Evolutionary conservation across 2,329 filamentous ascomycete species (phyloP), one percentile per base, ranked within the genome.

Genomic region (Claviceps humidiphila): DNA sequence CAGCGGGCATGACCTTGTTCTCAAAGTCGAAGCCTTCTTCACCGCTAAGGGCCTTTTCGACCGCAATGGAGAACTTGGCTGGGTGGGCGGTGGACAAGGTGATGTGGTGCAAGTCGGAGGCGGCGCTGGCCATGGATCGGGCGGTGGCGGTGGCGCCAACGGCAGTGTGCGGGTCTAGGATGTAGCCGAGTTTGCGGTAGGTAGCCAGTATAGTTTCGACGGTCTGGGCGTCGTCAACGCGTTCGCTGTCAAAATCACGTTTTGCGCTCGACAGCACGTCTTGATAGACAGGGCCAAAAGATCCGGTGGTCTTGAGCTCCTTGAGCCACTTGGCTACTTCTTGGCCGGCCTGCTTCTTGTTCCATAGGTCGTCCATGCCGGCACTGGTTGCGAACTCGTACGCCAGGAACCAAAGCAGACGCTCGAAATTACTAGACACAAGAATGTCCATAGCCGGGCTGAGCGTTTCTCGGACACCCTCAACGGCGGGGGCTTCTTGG

Each of bases 361-460:
- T 83, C 74, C 77, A 84, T 58, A 76, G 71, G 51, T 81, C 77
- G 60, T 84, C 78, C 75, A 82, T 79, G 49, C 78, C 78, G 4
- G 75, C 74, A 13, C 66, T 72, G 6, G 71, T 64, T 17, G 80
- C 81, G 55, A 82, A 84, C 59, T 86, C 78, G 70, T 88, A 87
- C 1, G 89, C 85, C 30, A 97, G 74, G 74, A 88, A 96, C 91
- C 91, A 97, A 11, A 98, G 76, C 5, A 98, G 76, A 37, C 93
- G 82, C 75, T 98, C 93, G 65, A 98, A 97, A 74, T 98, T 98
- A 66, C 86, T 93, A 24, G 86, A 91, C 13, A 97, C 90, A 3
- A 97, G 76, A 58, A 97, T 97, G 67, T 98, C 93, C 93, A 98
- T 97, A 46, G 93, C 93, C 0, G 93, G 93, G 60, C 85, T 89